Evolutionary conservation across 2,329 filamentous ascomycete species (phyloP), one percentile per base, ranked within the genome.

Genomic region (Metarhizium robertsii): DNA sequence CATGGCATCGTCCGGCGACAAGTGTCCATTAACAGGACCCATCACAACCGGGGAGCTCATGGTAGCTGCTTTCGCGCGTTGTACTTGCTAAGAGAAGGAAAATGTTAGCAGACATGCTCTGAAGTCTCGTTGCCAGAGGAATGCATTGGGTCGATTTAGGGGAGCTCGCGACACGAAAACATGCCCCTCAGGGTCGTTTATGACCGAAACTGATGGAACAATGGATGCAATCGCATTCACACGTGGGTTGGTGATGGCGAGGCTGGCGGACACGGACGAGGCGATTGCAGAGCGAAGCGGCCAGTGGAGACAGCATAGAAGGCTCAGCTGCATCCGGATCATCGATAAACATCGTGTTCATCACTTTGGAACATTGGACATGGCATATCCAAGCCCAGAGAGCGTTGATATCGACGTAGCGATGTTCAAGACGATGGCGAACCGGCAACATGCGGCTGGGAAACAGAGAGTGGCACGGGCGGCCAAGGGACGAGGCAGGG

Each of bases 1-100:
- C 57, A 67, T 71, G 62, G 77, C 72, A 62, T 77, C 75, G 61
- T 76, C 71, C 63, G 81, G 79, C 67, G 81, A 81, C 64, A 76
- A 67, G 71, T 85, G 80, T 67, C 86, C 87, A 73, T 90, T 88
- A 66, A 80, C 77, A 67, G 83, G 77, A 73, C 81, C 78, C 62
- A 75, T 73, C 72, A 84, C 77, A 65, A 79, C 76, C 67, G 82
- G 79, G 73, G 78, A 79, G 75, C 81, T 82, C 77, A 86, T 83
- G 68, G 77, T 80, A 75, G 77, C 78, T 72, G 77, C 77, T 74
- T 81, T 79, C 73, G 77, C 74, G 77, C 79, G 77, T 68, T 78
- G 80, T 83, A 79, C 79, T 65, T 68, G 65, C 68, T 72, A 62
- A 62, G 66, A 66, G 61, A 64, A 65, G 63, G 61, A 25, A 60